phyloP scores from a whole-genome alignment of 805 yeast species.

The Isabelozyma gotoi region DNA sequence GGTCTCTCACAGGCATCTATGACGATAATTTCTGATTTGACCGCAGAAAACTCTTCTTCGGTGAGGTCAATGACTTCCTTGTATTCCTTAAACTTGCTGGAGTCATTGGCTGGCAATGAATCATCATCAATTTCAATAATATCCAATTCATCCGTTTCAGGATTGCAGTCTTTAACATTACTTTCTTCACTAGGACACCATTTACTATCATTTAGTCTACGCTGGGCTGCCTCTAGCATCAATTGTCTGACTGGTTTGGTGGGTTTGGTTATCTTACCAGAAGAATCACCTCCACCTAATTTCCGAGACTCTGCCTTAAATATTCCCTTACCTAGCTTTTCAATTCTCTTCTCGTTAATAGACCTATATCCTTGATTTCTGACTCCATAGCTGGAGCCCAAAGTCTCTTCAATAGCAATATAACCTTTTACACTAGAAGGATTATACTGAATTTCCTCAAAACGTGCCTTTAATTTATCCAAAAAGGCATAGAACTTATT shows the following conservation, averaged over 20 bases:
- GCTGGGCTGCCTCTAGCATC: constrained; percentile 61
- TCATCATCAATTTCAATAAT: constrained; percentile 25
- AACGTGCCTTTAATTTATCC: constrained; percentile 59
- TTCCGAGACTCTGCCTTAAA: constrained; percentile 41
- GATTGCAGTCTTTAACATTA: constrained; percentile 29
- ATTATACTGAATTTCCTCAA: constrained; percentile 38
- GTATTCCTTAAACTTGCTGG: not conserved
- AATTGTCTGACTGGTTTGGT: constrained; percentile 23
- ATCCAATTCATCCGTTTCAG: constrained; percentile 46
- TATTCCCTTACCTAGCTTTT: constrained; percentile 38
- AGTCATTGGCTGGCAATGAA: constrained; percentile 5
- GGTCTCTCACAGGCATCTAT: not conserved
- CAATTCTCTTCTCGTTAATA: constrained; percentile 38
- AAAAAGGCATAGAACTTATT: constrained; percentile 61
- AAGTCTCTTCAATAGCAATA: constrained; percentile 45
- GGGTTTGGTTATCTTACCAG: constrained; percentile 2
- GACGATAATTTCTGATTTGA: not conserved
- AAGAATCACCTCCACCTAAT: constrained; percentile 16
- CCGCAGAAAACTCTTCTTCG: not conserved
- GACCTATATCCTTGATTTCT: constrained; percentile 14
- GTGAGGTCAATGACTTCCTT: constrained; percentile 14
- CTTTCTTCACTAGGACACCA: constrained; percentile 39
- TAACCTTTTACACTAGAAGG: constrained; percentile 31
- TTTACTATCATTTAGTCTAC: constrained; percentile 52
- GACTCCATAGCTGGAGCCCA: constrained; percentile 37